Conservation (phyloP, 2,329 filamentous ascomycete species). For the Raffaelea ambrosiae region DNA sequence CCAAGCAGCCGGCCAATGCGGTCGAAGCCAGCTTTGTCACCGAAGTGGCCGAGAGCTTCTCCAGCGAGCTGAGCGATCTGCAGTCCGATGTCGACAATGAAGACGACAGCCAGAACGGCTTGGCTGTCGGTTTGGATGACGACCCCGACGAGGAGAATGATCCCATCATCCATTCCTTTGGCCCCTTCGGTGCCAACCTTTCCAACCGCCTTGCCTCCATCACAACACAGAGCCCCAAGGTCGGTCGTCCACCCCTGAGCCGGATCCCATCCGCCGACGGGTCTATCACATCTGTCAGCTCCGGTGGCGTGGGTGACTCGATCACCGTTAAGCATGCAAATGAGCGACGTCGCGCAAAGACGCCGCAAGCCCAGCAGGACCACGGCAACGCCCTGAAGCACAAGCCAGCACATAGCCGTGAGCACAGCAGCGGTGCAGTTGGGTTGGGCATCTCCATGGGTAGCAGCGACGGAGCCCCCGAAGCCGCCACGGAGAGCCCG, state of each 20-base stretch:
- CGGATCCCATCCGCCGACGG: conserved; percentile 10
- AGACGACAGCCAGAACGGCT: conserved; percentile 53
- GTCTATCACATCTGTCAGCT: conserved; percentile 12
- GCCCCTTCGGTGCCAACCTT: conserved; percentile 78
- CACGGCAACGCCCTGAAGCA: background rate
- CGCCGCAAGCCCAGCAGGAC: background rate
- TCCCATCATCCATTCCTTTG: conserved; percentile 84
- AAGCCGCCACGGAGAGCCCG: too few relatives aligned
- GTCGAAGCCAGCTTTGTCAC: conserved; percentile 39
- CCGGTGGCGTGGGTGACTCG: background rate
- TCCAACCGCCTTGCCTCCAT: conserved; percentile 77
- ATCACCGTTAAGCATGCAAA: background rate
- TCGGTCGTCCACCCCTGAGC: conserved; percentile 11
- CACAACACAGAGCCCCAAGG: conserved; percentile 57
- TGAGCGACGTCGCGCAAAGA: background rate
- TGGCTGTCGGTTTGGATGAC: conserved; percentile 57
- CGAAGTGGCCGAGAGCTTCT: conserved; percentile 40
- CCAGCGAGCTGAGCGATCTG: conserved; percentile 47
- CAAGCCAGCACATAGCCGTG: background rate
- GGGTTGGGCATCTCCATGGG: conserved; percentile 16
- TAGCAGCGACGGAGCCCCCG: background rate
- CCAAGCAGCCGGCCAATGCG: conserved; percentile 19
- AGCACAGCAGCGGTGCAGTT: conserved; percentile 2
- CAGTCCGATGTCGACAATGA: conserved; percentile 56
- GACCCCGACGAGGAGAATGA: conserved; percentile 92